These are phyloP conservation scores for Ilyonectria destructans DNA, from an alignment of 2,329 filamentous ascomycete genomes.

Conservation along the genomic window DNA sequence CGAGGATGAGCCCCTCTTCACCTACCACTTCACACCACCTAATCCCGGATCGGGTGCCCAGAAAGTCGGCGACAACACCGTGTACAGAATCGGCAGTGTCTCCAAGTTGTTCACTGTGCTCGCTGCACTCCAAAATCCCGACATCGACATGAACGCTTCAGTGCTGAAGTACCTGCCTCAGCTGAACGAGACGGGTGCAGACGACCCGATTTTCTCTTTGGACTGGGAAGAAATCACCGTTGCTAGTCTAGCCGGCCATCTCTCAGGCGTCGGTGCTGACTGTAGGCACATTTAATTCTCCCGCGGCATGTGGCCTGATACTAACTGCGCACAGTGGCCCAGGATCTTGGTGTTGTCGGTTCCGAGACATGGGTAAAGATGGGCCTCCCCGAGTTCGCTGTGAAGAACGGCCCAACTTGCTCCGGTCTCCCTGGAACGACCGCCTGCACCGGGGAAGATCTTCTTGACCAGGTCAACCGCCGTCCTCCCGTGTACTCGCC, in stretches of 20 bases:
- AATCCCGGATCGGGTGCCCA: slow-evolving; percentile 45
- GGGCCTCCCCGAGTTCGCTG: slow-evolving; percentile 52
- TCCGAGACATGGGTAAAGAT: slow-evolving; percentile 49
- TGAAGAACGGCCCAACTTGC: slow-evolving; percentile 51
- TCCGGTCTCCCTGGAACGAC: slow-evolving; percentile 55
- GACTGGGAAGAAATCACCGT: slow-evolving; percentile 66
- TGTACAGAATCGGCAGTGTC: slow-evolving; percentile 55
- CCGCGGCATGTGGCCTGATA: background rate
- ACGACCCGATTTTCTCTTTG: slow-evolving; percentile 53
- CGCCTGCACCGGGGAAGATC: slow-evolving; percentile 51
- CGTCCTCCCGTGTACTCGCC: slow-evolving; percentile 59
- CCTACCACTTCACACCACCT: slow-evolving; percentile 60
- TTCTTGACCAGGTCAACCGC: slow-evolving; percentile 48
- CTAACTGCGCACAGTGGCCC: slow-evolving; percentile 48
- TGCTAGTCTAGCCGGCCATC: slow-evolving; percentile 61
- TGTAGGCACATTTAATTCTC: slow-evolving; percentile 44
- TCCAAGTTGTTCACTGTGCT: slow-evolving; percentile 56
- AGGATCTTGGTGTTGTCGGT: slow-evolving; percentile 52
- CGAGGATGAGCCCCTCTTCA: slow-evolving; percentile 56
- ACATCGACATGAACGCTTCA: slow-evolving; percentile 58
- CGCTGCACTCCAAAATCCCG: slow-evolving; percentile 49
- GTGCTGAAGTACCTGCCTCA: slow-evolving; percentile 64
- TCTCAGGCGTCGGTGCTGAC: slow-evolving; percentile 60
- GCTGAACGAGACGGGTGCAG: slow-evolving; percentile 44
- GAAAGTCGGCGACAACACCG: slow-evolving; percentile 51